Percentiles rank a stretch among this genome's conserved stretches.
These are phyloP conservation scores for Vigna unguiculata DNA, from an alignment of 306 rosid species.

Conservation along the genomic window DNA sequence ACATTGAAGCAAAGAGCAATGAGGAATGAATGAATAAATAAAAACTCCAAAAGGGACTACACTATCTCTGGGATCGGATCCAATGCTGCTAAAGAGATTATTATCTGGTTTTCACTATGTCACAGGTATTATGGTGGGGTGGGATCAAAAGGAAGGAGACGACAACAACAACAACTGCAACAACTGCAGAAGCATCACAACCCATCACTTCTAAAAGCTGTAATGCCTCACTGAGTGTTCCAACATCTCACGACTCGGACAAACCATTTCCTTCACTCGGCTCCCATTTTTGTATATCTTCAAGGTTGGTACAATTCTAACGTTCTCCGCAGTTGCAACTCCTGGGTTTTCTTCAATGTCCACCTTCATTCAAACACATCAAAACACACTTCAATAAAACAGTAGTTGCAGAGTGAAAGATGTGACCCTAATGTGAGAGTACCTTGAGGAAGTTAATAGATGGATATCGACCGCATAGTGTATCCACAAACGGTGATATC, in stretches of 20 bases:
- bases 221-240: slow-evolving; percentile 95
- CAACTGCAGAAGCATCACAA: slow-evolving; percentile 46
- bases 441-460: slow-evolving; percentile 92
- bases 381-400: slow-evolving; percentile 26
- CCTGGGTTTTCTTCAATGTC: slow-evolving; percentile 67
- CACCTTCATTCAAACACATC: slow-evolving; percentile 64
- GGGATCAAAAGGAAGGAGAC: slow-evolving; percentile 57
- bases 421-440: background rate
- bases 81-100: slow-evolving; percentile 61
- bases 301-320: slow-evolving; percentile 91
- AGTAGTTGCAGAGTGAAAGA: background rate
- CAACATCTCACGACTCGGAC: slow-evolving; percentile 86
- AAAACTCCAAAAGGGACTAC: slow-evolving; percentile 65
- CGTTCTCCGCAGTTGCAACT: slow-evolving; percentile 74
- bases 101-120: slow-evolving; percentile 65
- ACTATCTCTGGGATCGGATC: slow-evolving; percentile 71
- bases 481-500: slow-evolving; percentile 74
- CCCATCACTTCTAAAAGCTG: slow-evolving; percentile 64
- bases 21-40: slow-evolving; percentile 92
- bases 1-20: slow-evolving; percentile 81
- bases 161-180: slow-evolving; percentile 34
- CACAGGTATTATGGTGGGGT: slow-evolving; percentile 58
- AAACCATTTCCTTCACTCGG: slow-evolving; percentile 81
- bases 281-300: slow-evolving; percentile 92
- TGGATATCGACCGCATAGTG: slow-evolving; percentile 82